These are phyloP conservation scores for Scheffersomyces parashehatae DNA, from an alignment of 1,139 yeast species.

Conservation along the genomic window DNA sequence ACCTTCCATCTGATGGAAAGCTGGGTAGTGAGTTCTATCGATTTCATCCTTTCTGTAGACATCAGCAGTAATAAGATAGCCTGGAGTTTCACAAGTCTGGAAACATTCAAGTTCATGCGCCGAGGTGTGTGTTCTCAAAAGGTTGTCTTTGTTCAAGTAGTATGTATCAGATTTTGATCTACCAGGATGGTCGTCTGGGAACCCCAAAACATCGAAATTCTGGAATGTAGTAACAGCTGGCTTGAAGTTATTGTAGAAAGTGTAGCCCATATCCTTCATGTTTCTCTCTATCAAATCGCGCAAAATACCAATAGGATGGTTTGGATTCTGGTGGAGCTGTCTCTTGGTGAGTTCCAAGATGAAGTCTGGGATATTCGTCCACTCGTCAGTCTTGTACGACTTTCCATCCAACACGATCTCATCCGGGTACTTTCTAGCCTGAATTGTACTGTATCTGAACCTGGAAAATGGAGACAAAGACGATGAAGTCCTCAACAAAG, in stretches of 20 bases:
- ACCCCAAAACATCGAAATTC: conserved; percentile 89
- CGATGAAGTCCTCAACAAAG: neutral
- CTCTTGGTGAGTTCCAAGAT: conserved; percentile 71
- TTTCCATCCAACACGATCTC: conserved; percentile 49
- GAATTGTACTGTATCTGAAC: neutral
- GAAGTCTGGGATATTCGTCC: conserved; percentile 84
- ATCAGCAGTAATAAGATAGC: conserved; percentile 91
- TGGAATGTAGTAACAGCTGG: conserved; percentile 83
- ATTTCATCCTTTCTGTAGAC: conserved; percentile 95
- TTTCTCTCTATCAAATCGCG: conserved; percentile 70
- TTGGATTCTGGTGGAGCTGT: conserved; percentile 67
- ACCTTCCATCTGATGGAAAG: conserved; percentile 97
- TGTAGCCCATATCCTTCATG: conserved; percentile 68
- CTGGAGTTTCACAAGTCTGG: conserved; percentile 65
- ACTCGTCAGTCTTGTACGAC: conserved; percentile 61
- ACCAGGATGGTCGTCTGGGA: conserved; percentile 92
- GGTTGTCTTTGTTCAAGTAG: conserved; percentile 69
- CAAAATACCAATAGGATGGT: conserved; percentile 89
- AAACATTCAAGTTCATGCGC: conserved; percentile 95
- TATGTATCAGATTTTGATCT: conserved; percentile 91
- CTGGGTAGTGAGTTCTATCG: conserved; percentile 95
- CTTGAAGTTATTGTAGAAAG: conserved; percentile 75
- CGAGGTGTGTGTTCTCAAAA: conserved; percentile 91
- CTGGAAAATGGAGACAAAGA: neutral
- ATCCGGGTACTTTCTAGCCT: conserved; percentile 21